These are phyloP conservation scores for Venturia oleaginea DNA, from an alignment of 2,329 filamentous ascomycete genomes.

Conservation along the genomic window DNA sequence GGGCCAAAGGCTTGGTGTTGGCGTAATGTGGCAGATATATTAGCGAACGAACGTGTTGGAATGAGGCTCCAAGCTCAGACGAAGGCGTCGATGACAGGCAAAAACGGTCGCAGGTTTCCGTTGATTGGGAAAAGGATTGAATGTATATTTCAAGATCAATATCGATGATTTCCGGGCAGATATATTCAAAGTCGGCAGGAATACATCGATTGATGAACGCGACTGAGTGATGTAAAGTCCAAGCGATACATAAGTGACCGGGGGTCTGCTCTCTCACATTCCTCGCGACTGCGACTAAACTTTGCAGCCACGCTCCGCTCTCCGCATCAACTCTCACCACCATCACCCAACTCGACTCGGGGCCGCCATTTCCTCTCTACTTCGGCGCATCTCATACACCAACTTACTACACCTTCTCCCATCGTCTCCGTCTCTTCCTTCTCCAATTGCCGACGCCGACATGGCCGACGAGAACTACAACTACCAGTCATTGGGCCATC, in stretches of 20 bases:
- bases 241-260: background rate
- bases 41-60: background rate
- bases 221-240: background rate
- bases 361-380: background rate
- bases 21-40: background rate
- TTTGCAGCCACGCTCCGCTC: background rate
- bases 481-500: background rate
- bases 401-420: background rate
- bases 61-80: background rate
- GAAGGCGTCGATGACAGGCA: no score
- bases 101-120: no score
- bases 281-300: background rate
- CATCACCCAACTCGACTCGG: background rate
- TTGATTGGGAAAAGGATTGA: no score
- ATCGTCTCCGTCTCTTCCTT: background rate
- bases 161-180: background rate
- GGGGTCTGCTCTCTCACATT: background rate
- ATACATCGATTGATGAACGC: background rate
- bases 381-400: background rate
- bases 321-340: background rate
- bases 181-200: background rate
- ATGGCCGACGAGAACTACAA: constrained; percentile 7
- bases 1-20: background rate
- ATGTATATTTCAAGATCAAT: background rate
- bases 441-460: background rate